These are phyloP conservation scores for Rhododendron ferrugineum DNA, from an alignment of 148 eudicot genomes.

Conservation along the genomic window DNA sequence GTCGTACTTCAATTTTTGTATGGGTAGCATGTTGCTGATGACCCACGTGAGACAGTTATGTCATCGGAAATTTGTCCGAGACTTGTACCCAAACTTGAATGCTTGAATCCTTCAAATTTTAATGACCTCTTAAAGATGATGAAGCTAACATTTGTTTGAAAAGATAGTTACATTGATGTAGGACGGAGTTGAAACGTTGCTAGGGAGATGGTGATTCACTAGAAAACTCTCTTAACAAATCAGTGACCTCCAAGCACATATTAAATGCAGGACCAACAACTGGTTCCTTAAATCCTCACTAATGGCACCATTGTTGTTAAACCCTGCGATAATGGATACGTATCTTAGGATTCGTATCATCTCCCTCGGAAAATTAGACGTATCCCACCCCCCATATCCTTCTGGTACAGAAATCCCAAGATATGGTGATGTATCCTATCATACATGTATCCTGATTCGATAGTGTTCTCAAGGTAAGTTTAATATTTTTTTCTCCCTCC, in stretches of 20 bases:
- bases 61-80: neutral
- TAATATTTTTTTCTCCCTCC: neutral
- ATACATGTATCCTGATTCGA: neutral
- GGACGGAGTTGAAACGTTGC: neutral
- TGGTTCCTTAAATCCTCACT: neutral
- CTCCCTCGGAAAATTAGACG: neutral
- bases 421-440: too few relatives aligned
- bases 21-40: slow-evolving; percentile 8
- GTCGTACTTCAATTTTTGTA: neutral
- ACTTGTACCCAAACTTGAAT: neutral
- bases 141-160: neutral
- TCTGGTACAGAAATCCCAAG: neutral
- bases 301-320: neutral
- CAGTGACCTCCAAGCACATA: neutral
- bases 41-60: neutral
- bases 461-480: neutral
- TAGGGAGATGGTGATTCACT: neutral
- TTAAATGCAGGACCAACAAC: neutral
- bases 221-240: neutral
- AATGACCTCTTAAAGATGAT: neutral
- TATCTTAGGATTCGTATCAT: neutral
- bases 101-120: neutral
- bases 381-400: neutral
- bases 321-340: neutral
- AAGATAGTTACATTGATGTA: neutral